Evolutionary conservation across 441 rosid genomes (phyloP).

Genomic region (Populus hybrid): DNA sequence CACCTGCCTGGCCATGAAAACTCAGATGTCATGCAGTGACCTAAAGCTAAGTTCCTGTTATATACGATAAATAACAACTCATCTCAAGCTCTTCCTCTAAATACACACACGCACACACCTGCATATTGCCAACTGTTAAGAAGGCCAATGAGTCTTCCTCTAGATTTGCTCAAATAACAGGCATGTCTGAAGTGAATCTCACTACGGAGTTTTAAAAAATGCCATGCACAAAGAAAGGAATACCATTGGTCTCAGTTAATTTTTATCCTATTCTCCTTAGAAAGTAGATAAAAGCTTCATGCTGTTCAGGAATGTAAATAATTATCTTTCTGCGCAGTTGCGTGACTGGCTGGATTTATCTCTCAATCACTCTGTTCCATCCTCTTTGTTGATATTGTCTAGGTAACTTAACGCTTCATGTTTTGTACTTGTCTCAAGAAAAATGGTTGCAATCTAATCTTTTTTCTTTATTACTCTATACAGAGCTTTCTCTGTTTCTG

Average conservation of each 20-base stretch:
- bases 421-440: slow-evolving; percentile 4
- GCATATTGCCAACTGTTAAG: not conserved
- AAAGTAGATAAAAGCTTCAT: slow-evolving; percentile 9
- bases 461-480: slow-evolving; percentile 18
- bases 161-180: not conserved
- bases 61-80: not conserved
- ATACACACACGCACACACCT: not conserved
- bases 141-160: not conserved
- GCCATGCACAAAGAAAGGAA: slow-evolving; percentile 8
- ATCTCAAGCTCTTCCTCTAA: not conserved
- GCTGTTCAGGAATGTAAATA: slow-evolving; percentile 17
- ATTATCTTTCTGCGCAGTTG: slow-evolving; percentile 46
- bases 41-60: not conserved
- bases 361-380: slow-evolving; percentile 79
- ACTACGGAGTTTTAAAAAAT: slow-evolving; percentile 1
- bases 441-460: slow-evolving; percentile 10
- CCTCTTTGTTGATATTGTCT: slow-evolving; percentile 73
- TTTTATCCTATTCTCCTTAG: not conserved
- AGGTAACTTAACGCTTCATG: slow-evolving; percentile 37
- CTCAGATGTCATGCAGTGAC: not conserved
- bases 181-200: not conserved
- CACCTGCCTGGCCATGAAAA: not conserved
- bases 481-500: slow-evolving; percentile 81
- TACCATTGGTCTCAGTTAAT: not conserved
- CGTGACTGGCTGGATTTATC: slow-evolving; percentile 83